Conservation (phyloP, 2,329 filamentous ascomycete genomes). For the Trichoderma gracile region DNA sequence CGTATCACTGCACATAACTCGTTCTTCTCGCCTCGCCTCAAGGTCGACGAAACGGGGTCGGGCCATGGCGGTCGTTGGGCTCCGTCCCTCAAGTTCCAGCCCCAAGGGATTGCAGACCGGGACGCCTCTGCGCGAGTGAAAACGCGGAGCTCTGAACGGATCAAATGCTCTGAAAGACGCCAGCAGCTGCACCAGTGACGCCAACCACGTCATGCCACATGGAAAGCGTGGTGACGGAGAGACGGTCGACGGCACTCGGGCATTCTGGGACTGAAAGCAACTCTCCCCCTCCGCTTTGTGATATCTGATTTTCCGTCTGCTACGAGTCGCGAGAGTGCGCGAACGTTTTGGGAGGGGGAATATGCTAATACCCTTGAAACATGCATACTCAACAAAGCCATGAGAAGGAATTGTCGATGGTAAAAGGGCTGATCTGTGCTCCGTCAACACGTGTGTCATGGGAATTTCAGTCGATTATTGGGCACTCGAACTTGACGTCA, state of each 20-base stretch:
- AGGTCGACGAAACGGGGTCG: too few relatives aligned
- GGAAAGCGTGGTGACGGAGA: neutral
- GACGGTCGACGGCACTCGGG: neutral
- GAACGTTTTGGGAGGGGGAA: neutral
- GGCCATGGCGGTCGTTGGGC: too few relatives aligned
- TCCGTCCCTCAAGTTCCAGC: neutral
- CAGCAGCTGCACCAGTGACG: constrained; percentile 17
- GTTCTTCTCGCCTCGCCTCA: too few relatives aligned
- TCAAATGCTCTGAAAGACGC: neutral
- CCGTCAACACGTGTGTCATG: too few relatives aligned
- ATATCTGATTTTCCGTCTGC: neutral
- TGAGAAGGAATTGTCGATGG: too few relatives aligned
- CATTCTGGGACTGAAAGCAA: neutral
- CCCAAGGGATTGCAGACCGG: neutral
- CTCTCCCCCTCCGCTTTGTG: too few relatives aligned
- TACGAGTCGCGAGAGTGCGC: neutral
- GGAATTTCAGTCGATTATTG: too few relatives aligned
- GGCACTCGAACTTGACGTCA: constrained; percentile 14
- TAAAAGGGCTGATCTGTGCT: too few relatives aligned
- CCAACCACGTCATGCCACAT: constrained; percentile 21
- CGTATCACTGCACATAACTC: too few relatives aligned
- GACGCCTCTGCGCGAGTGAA: neutral
- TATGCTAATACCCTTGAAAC: neutral
- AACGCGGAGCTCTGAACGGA: neutral
- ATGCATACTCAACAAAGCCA: too few relatives aligned